A percentile compares a stretch with the other conserved stretches of the same genome.
phyloP scores from a whole-genome alignment of 2,329 filamentous ascomycete species.

The Parastagonospora avenae region DNA sequence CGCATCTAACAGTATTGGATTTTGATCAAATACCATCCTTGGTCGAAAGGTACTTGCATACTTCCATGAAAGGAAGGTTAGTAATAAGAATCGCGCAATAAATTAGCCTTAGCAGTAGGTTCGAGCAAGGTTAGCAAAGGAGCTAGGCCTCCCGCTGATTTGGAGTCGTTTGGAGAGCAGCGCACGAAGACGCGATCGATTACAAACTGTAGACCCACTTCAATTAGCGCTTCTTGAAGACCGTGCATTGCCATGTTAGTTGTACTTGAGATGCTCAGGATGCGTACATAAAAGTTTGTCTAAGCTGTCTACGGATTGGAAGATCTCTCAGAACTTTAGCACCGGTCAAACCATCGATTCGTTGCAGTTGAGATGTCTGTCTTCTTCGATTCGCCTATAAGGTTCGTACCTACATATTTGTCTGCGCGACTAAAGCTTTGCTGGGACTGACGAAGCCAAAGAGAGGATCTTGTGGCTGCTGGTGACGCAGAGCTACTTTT shows the following conservation, averaged over 20 bases:
- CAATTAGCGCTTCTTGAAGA: too few relatives aligned
- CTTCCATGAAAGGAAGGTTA: slow-evolving; percentile 30
- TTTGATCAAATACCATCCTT: slow-evolving; percentile 29
- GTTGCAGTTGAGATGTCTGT: slow-evolving; percentile 28
- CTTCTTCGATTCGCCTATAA: slow-evolving; percentile 34
- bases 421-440: background rate
- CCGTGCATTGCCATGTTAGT: too few relatives aligned
- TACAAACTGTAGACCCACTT: slow-evolving; percentile 7
- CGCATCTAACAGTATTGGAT: slow-evolving; percentile 25
- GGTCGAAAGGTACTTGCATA: slow-evolving; percentile 21
- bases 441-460: slow-evolving; percentile 8
- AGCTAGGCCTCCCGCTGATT: background rate
- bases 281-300: background rate
- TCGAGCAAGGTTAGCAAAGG: background rate
- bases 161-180: slow-evolving; percentile 28
- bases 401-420: slow-evolving; percentile 9
- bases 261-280: background rate
- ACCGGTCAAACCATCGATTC: background rate
- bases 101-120: background rate
- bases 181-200: slow-evolving; percentile 8
- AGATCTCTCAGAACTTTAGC: background rate
- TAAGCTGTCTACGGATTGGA: background rate
- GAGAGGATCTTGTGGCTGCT: slow-evolving; percentile 28
- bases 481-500: slow-evolving; percentile 30
- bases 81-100: slow-evolving; percentile 21